phyloP scores from a whole-genome alignment of 2,329 filamentous ascomycete species.

The Endoconidiophora laricicola region DNA sequence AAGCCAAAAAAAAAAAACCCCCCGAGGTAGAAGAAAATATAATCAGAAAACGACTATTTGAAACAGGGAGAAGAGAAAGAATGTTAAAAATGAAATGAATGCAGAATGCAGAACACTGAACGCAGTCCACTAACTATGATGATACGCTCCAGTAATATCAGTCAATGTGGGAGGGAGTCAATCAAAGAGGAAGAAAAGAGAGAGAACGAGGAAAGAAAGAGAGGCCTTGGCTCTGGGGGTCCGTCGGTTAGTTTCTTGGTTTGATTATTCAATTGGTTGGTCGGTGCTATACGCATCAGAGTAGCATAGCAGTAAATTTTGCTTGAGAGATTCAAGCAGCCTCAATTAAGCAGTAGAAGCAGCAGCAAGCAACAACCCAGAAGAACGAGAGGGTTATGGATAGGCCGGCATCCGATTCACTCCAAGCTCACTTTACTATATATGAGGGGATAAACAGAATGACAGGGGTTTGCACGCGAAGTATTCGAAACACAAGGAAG shows the following conservation, averaged over 20 bases:
- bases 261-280: background rate
- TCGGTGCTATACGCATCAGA: background rate
- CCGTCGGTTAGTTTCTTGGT: background rate
- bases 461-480: no score
- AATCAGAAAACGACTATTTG: background rate
- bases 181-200: conserved; percentile 6
- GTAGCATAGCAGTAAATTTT: background rate
- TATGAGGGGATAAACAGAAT: no score
- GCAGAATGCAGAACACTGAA: conserved; percentile 14
- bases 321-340: no score
- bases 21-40: conserved; percentile 16
- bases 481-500: no score
- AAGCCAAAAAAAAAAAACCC: conserved; percentile 17
- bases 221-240: conserved; percentile 3
- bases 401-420: no score
- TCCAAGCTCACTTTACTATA: no score
- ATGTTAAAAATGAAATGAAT: conserved; percentile 12
- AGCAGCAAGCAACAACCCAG: no score
- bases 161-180: background rate
- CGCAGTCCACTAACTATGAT: background rate
- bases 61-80: conserved; percentile 16
- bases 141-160: conserved; percentile 2
- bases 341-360: no score
- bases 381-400: no score
- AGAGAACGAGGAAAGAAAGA: conserved; percentile 14